Conservation (phyloP, 1,139 yeast species). For the Diutina rugosa region DNA sequence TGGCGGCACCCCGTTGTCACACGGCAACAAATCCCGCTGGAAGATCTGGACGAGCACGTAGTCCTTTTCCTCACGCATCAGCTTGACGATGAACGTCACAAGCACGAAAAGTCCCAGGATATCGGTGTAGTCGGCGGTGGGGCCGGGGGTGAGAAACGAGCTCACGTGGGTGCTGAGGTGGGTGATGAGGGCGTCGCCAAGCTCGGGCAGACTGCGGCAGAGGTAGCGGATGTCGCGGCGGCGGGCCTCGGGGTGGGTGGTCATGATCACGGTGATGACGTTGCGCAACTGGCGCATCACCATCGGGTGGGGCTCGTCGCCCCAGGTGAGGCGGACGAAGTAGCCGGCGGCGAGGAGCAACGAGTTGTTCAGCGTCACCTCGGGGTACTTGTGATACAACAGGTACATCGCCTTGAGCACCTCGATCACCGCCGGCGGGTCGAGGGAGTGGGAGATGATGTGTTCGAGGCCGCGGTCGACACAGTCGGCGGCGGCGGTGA, state of each 20-base stretch:
- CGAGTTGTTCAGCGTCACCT: neutral
- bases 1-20: neutral
- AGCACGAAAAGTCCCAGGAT: neutral
- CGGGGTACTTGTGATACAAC: slow-evolving; percentile 1
- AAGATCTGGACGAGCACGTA: neutral
- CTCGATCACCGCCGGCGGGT: slow-evolving; percentile 1
- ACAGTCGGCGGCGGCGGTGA: neutral
- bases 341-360: neutral
- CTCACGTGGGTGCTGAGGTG: neutral
- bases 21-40: neutral
- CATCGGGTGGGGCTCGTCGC: neutral
- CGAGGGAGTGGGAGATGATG: neutral
- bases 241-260: neutral
- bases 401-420: neutral
- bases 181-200: neutral
- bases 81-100: neutral
- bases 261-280: neutral
- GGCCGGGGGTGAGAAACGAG: neutral
- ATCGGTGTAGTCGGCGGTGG: neutral
- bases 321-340: neutral
- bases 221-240: neutral
- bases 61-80: neutral
- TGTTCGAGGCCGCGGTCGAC: neutral
- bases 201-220: neutral
- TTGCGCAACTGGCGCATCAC: neutral